phyloP scores from a whole-genome alignment of 2,329 filamentous ascomycete species.

The Venturia effusa region DNA sequence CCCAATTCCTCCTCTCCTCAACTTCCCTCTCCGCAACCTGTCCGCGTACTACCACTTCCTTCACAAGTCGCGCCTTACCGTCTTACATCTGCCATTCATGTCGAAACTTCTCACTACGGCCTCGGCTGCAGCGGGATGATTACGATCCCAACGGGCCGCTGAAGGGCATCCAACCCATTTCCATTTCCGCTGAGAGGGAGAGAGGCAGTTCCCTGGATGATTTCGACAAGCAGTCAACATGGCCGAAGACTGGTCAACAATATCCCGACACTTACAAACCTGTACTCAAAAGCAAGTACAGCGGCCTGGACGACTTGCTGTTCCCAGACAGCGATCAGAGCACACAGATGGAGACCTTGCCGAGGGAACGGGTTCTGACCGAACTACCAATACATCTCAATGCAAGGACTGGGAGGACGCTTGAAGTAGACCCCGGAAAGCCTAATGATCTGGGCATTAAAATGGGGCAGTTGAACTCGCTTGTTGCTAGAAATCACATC shows the following conservation, averaged over 20 bases:
- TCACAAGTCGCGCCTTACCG: slow-evolving; percentile 3
- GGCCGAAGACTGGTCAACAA: background rate
- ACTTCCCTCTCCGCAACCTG: slow-evolving; percentile 9
- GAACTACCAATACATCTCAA: slow-evolving; percentile 7
- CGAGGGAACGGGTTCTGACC: background rate
- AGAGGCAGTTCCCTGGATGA: background rate
- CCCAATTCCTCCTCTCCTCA: slow-evolving; percentile 13
- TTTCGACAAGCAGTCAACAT: background rate
- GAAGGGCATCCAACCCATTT: background rate
- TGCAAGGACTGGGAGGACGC: slow-evolving; percentile 24
- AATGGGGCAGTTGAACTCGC: slow-evolving; percentile 19
- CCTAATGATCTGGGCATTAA: slow-evolving; percentile 12
- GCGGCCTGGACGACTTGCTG: background rate
- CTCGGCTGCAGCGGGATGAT: background rate
- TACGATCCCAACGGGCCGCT: background rate
- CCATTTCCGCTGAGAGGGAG: background rate
- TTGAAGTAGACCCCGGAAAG: slow-evolving; percentile 23
- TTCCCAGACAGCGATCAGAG: background rate
- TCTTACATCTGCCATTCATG: background rate
- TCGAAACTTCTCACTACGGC: background rate
- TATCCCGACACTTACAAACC: background rate
- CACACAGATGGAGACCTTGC: background rate
- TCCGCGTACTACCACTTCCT: slow-evolving; percentile 12
- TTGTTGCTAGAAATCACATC: slow-evolving; percentile 46
- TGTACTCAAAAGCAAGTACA: background rate